These are phyloP conservation scores for Luvunga scandens DNA, from an alignment of 345 rosid genomes.

Conservation along the genomic window DNA sequence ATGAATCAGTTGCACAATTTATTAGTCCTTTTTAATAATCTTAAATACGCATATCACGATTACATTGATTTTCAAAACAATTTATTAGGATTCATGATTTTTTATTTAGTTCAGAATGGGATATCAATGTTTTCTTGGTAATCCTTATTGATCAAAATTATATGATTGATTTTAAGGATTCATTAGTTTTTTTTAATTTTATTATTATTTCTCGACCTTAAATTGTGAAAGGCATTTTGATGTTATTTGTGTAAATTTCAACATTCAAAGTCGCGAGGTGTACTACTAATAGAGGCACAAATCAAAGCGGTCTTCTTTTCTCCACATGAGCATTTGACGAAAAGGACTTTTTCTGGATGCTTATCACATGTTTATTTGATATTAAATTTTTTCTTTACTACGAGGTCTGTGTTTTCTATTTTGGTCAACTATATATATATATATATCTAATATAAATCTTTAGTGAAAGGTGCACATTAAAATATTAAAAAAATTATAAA, in stretches of 20 bases:
- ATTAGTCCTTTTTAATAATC: not conserved
- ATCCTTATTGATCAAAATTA: not conserved
- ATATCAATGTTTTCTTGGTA: too few species aligned
- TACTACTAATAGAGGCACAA: not conserved
- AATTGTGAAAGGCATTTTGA: not conserved
- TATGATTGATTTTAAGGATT: not conserved
- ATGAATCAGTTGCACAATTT: not conserved
- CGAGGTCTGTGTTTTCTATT: not conserved
- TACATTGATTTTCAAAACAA: not conserved
- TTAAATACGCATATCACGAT: not conserved
- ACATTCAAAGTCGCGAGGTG: not conserved
- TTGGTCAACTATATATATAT: not conserved
- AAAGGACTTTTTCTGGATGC: not conserved
- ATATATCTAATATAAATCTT: too few species aligned
- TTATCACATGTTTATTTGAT: not conserved
- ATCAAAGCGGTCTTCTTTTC: not conserved
- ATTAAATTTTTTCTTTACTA: too few species aligned
- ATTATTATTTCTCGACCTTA: not conserved
- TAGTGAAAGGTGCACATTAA: too few species aligned
- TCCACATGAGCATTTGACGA: not conserved
- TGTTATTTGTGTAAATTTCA: not conserved
- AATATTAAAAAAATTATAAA: too few species aligned
- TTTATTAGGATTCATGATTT: not conserved
- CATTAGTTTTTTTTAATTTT: not conserved
- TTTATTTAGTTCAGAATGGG: not conserved